These are phyloP conservation scores for Mrakia frigida DNA, from an alignment of 768 basidiomycete genomes.

Conservation along the genomic window DNA sequence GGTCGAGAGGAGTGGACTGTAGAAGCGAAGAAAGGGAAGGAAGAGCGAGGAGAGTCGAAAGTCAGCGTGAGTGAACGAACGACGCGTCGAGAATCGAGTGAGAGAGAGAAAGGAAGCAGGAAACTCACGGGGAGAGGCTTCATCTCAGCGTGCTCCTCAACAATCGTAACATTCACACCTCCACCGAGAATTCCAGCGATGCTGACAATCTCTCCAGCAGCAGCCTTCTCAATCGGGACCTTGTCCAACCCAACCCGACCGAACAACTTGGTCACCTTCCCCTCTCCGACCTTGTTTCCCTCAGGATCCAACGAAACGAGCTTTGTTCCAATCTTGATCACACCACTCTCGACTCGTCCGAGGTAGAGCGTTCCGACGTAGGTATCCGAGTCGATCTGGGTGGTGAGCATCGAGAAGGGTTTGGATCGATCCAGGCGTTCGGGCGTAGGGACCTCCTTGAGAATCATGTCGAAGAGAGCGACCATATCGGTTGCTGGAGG, in stretches of 20 bases:
- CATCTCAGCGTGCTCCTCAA: slow-evolving; percentile 19
- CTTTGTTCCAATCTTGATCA: slow-evolving; percentile 24
- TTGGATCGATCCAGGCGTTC: slow-evolving; percentile 24
- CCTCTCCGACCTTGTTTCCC: slow-evolving; percentile 29
- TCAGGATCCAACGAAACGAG: slow-evolving; percentile 28
- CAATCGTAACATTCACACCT: slow-evolving; percentile 30
- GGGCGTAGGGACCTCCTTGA: slow-evolving; percentile 31
- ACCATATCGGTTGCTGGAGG: slow-evolving; percentile 30
- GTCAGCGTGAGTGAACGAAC: too few relatives aligned
- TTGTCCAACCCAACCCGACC: slow-evolving; percentile 28
- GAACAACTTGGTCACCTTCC: slow-evolving; percentile 33
- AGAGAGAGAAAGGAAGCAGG: neutral
- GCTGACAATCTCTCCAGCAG: slow-evolving; percentile 32
- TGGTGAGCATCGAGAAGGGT: slow-evolving; percentile 33
- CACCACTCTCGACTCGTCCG: slow-evolving; percentile 29
- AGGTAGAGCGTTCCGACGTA: slow-evolving; percentile 32
- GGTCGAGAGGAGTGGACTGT: slow-evolving; percentile 32
- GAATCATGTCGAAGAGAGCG: slow-evolving; percentile 31
- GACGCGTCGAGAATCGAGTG: neutral
- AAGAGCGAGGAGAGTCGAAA: neutral
- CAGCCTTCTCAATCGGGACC: slow-evolving; percentile 30
- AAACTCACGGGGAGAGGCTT: slow-evolving; percentile 22
- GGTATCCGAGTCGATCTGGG: slow-evolving; percentile 31
- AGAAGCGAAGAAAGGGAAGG: neutral
- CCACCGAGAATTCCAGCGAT: slow-evolving; percentile 24